These are phyloP conservation scores for Clitopilus passeckerianus DNA, from an alignment of 768 basidiomycete genomes.

Conservation along the genomic window DNA sequence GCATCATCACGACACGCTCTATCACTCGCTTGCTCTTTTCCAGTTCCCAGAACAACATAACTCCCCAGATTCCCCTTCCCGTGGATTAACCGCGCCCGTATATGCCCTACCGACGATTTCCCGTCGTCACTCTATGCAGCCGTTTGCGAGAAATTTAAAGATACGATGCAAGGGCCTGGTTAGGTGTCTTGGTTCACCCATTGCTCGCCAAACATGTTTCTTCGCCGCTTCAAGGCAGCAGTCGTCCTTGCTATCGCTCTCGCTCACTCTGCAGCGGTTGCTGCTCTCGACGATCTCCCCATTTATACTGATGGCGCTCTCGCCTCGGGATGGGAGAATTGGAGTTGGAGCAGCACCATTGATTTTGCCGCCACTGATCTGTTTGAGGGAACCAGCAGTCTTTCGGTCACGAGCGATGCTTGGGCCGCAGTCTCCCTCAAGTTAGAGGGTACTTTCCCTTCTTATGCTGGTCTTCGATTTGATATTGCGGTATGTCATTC, in stretches of 20 bases:
- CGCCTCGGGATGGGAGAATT: conserved; percentile 43
- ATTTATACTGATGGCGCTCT: conserved; percentile 39
- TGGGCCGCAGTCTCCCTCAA: conserved; percentile 46
- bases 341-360: conserved; percentile 43
- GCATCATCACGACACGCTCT: not conserved
- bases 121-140: not conserved
- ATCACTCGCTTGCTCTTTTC: not conserved
- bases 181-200: not conserved
- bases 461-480: conserved; percentile 43
- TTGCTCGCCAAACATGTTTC: conserved; percentile 1
- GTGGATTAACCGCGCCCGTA: conserved; percentile 8
- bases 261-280: conserved; percentile 14
- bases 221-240: conserved; percentile 4
- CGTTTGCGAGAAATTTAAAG: not conserved
- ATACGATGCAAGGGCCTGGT: conserved; percentile 3
- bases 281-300: conserved; percentile 27
- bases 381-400: conserved; percentile 33
- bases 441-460: conserved; percentile 31
- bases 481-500: conserved; percentile 38
- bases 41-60: not conserved
- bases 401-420: conserved; percentile 35
- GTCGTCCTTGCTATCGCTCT: conserved; percentile 10
- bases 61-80: conserved; percentile 1
- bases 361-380: conserved; percentile 41
- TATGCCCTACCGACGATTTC: conserved; percentile 8